These are phyloP conservation scores for Candida labiduridarum DNA, from an alignment of 1,139 yeast genomes.

Conservation along the genomic window DNA sequence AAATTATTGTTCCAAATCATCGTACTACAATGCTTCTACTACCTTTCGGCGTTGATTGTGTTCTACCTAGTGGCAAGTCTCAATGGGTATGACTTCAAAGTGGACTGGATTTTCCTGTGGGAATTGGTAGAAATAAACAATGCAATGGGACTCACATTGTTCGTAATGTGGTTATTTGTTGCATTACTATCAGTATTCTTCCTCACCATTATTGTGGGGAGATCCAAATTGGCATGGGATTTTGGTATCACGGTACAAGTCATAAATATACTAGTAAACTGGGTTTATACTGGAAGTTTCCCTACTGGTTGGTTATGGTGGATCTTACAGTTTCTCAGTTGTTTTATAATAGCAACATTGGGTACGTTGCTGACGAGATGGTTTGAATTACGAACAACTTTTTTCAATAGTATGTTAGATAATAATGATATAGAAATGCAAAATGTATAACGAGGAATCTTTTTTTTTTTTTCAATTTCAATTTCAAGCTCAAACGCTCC, in stretches of 20 bases:
- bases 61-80: conserved; percentile 60
- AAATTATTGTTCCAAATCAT: conserved; percentile 56
- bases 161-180: conserved; percentile 78
- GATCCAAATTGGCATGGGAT: conserved; percentile 94
- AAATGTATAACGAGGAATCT: conserved; percentile 6
- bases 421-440: conserved; percentile 19
- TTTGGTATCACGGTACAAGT: conserved; percentile 90
- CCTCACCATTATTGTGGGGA: conserved; percentile 83
- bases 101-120: conserved; percentile 85
- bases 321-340: conserved; percentile 71
- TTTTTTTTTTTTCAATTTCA: background rate
- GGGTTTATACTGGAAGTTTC: conserved; percentile 63
- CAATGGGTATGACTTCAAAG: conserved; percentile 62
- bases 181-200: conserved; percentile 77
- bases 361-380: conserved; percentile 89
- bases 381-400: conserved; percentile 85
- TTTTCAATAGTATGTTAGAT: conserved; percentile 79
- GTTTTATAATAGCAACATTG: conserved; percentile 67
- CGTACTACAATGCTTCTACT: conserved; percentile 66
- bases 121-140: conserved; percentile 71
- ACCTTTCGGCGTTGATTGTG: conserved; percentile 58
- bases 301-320: conserved; percentile 85
- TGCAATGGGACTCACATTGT: conserved; percentile 76
- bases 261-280: conserved; percentile 70
- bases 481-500: too few relatives aligned